A percentile compares a stretch with the other conserved stretches of the same genome.
phyloP scores from a whole-genome alignment of 106 monocot genomes.

The Dendrobium catenatum region DNA sequence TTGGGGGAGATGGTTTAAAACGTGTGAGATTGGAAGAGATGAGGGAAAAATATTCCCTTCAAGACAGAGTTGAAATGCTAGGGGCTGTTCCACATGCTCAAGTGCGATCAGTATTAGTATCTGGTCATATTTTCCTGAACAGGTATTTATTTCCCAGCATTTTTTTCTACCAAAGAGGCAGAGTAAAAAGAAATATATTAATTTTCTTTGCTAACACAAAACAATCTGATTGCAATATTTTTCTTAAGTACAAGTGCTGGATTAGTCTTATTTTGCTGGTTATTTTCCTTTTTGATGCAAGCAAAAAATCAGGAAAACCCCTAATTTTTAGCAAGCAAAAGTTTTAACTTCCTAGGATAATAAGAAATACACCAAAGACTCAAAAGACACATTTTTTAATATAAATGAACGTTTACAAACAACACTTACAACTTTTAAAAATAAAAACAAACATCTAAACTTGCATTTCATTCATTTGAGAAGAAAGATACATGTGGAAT shows the following conservation, averaged over 20 bases:
- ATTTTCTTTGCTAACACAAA: background rate
- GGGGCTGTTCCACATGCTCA: constrained; percentile 97
- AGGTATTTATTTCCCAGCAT: constrained; percentile 37
- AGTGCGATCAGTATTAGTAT: constrained; percentile 79
- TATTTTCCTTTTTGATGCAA: background rate
- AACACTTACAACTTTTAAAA: too few relatives aligned
- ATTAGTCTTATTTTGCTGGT: background rate
- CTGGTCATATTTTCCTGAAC: constrained; percentile 94
- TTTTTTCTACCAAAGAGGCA: background rate
- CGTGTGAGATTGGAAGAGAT: constrained; percentile 94
- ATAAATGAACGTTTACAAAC: too few relatives aligned
- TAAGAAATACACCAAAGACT: too few relatives aligned
- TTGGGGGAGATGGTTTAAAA: constrained; percentile 98
- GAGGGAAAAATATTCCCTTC: constrained; percentile 96
- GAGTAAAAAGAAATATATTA: background rate
- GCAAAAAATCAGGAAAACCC: too few relatives aligned
- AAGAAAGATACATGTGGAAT: too few relatives aligned
- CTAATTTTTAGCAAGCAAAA: too few relatives aligned
- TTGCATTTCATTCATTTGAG: too few relatives aligned
- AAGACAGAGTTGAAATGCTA: constrained; percentile 92
- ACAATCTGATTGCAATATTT: background rate
- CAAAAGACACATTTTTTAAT: too few relatives aligned
- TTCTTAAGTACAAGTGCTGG: background rate
- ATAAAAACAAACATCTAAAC: too few relatives aligned
- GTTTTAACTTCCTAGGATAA: too few relatives aligned